Percentiles rank a stretch among this genome's conserved stretches.
Evolutionary conservation across 495 filamentous ascomycete genomes (phyloP).

Genomic region (Lepraria neglecta): DNA sequence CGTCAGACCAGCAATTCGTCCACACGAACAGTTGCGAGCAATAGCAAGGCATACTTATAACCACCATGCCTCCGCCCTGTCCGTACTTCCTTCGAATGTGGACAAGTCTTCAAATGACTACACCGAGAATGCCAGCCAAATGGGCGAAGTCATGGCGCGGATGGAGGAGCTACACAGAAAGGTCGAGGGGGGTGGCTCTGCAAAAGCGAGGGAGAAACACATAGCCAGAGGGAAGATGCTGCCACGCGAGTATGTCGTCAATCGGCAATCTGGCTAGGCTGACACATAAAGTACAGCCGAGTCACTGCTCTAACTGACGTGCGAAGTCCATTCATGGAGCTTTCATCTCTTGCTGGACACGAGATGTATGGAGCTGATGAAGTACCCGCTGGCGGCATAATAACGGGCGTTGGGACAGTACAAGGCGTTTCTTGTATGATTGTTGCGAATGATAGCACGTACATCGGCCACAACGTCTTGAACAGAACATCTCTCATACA

Average conservation of each 20-base stretch:
- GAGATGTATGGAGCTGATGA: conserved; percentile 80
- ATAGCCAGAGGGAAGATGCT: conserved; percentile 88
- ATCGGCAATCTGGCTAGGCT: conserved; percentile 5
- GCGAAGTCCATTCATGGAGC: conserved; percentile 83
- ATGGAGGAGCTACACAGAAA: conserved; percentile 63
- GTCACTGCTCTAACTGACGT: conserved; percentile 83
- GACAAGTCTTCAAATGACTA: conserved; percentile 74
- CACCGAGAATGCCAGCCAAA: conserved; percentile 71
- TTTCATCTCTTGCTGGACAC: conserved; percentile 81
- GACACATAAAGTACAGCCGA: conserved; percentile 39
- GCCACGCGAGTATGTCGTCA: conserved; percentile 57
- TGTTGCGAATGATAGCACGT: conserved; percentile 93
- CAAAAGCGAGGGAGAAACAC: conserved; percentile 87
- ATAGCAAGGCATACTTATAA: conserved; percentile 58
- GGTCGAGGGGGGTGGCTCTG: conserved; percentile 68
- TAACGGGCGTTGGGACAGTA: conserved; percentile 86
- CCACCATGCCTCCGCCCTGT: conserved; percentile 69
- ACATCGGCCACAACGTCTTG: conserved; percentile 7
- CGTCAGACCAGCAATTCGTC: not conserved
- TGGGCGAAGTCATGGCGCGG: conserved; percentile 61
- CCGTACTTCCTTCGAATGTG: conserved; percentile 65
- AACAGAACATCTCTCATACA: not conserved
- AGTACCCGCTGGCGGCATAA: conserved; percentile 82
- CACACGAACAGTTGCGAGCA: not conserved
- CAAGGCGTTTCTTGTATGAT: conserved; percentile 90